A percentile compares a stretch with the other conserved stretches of the same genome.
Conservation (phyloP, 805 yeast species). For the Torulaspora microellipsoides region DNA sequence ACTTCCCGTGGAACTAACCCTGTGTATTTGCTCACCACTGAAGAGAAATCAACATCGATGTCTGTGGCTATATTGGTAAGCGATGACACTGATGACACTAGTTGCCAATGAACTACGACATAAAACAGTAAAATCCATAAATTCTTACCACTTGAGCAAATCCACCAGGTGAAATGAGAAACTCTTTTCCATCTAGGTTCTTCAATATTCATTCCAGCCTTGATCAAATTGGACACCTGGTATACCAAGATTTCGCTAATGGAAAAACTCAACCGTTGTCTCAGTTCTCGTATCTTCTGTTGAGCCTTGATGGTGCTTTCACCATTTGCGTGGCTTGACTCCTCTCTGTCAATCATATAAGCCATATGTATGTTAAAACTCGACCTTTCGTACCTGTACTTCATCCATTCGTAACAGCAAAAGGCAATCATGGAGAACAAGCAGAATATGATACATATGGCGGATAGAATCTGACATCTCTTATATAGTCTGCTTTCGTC, state of each 20-base stretch:
- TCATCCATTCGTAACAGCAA: slow-evolving; percentile 7
- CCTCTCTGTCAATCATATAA: background rate
- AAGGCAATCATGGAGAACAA: slow-evolving; percentile 1
- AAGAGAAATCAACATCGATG: background rate
- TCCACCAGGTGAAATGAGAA: slow-evolving; percentile 12
- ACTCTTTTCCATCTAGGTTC: slow-evolving; percentile 3
- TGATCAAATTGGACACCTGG: slow-evolving; percentile 4
- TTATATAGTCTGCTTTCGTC: background rate
- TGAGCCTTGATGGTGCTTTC: slow-evolving; percentile 4
- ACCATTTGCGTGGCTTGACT: background rate
- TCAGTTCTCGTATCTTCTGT: slow-evolving; percentile 4
- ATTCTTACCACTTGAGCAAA: slow-evolving; percentile 11
- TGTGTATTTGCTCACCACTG: no score
- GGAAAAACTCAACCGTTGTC: slow-evolving; percentile 5
- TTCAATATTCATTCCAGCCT: background rate
- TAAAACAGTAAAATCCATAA: slow-evolving; percentile 11
- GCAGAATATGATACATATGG: slow-evolving; percentile 3
- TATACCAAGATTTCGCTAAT: slow-evolving; percentile 3
- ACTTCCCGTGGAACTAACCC: background rate
- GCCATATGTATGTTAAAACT: slow-evolving; percentile 10
- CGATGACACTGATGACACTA: slow-evolving; percentile 2
- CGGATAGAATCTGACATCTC: slow-evolving; percentile 2
- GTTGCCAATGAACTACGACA: slow-evolving; percentile 13
- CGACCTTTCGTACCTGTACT: slow-evolving; percentile 4
- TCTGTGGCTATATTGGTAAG: no score